Evolutionary conservation across 2,329 filamentous ascomycete genomes (phyloP), one percentile per base, ranked within the genome.

Genomic region (Acarospora socialis): DNA sequence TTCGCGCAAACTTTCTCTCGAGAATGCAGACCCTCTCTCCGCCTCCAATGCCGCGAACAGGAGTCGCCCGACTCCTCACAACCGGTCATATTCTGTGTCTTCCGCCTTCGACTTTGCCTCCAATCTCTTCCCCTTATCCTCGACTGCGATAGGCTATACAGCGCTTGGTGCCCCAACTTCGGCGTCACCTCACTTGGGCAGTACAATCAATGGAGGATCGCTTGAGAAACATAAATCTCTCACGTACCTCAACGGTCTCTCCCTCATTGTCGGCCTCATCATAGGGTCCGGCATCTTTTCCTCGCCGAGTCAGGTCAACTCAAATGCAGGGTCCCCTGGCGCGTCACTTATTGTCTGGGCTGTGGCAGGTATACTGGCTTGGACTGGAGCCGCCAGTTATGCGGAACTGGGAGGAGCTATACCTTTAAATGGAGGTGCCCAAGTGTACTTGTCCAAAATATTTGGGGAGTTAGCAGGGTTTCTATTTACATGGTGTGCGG

Each of bases 201-300:
- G 66, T 31, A 70, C 69, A 10, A 48, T 79, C 14, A 70, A 73
- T n/a, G 80, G 78, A 38, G 77, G 71, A n/a, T 83, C 79, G 23
- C 58, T 95, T 42, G 90, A 98, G 64, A 90, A 83, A 54, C 79
- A 92, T 62, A 98, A 98, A 63, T 92, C 81, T 9, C 60, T 98
- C 55, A 95, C 90, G 17, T 95, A 87, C 51, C 53, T 95, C 28
- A 98, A 98, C 54, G 90, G 90, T 1, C 57, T 98, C 36, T 92
- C 83, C 15, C 64, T 98, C 36, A 81, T 98, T 30, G 71, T 95
- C 29, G 87, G 90, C 1, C 59, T 98, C 41, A 92, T 95, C 44
- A 95, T 98, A 49, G 90, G 90, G 3, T 92, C 82, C 15, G 90
- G 87, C 9, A 94, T 98, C 48, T 98, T 95, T 58, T 92, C 83